A percentile compares a stretch with the other conserved stretches of the same genome.
Conservation (phyloP, 73 alveolate species). For the Paramecium biaurelia region DNA sequence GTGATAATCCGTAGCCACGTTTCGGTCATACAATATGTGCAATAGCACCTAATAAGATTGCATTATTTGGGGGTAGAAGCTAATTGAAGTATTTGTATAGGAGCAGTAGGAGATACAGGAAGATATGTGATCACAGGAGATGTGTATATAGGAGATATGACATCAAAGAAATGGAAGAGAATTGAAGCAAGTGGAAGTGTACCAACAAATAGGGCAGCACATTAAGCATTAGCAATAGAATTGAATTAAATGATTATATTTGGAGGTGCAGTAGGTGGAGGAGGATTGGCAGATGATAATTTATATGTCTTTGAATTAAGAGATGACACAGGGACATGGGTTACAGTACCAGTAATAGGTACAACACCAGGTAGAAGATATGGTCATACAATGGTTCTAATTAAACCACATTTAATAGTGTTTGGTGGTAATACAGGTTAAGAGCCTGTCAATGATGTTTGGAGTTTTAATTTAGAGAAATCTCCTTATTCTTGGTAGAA, state of each 20-base stretch:
- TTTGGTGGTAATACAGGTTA: slow-evolving; percentile 98
- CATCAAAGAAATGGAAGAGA: slow-evolving; percentile 76
- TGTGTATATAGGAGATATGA: slow-evolving; percentile 87
- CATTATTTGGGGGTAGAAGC: slow-evolving; percentile 77
- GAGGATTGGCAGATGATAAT: slow-evolving; percentile 92
- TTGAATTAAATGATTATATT: slow-evolving; percentile 88
- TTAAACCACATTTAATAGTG: slow-evolving; percentile 92
- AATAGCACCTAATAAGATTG: slow-evolving; percentile 82
- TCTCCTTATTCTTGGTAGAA: slow-evolving; percentile 91
- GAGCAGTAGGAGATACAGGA: slow-evolving; percentile 95
- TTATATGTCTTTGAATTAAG: slow-evolving; percentile 80
- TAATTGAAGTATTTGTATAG: not conserved
- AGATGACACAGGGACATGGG: slow-evolving; percentile 94
- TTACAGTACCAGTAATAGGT: slow-evolving; percentile 98
- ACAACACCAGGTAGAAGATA: slow-evolving; percentile 99
- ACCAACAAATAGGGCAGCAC: slow-evolving; percentile 71
- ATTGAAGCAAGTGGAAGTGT: slow-evolving; percentile 77
- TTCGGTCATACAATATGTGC: slow-evolving; percentile 98
- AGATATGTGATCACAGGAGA: slow-evolving; percentile 98
- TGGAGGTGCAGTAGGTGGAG: slow-evolving; percentile 99
- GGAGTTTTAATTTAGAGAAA: slow-evolving; percentile 88
- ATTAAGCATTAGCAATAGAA: slow-evolving; percentile 65
- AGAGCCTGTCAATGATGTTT: slow-evolving; percentile 93
- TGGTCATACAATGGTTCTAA: slow-evolving; percentile 95
- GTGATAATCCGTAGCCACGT: slow-evolving; percentile 68